Evolutionary conservation across 2,329 filamentous ascomycete species (phyloP), one percentile per base, ranked within the genome.

Genomic region (Teratosphaeria viscida): DNA sequence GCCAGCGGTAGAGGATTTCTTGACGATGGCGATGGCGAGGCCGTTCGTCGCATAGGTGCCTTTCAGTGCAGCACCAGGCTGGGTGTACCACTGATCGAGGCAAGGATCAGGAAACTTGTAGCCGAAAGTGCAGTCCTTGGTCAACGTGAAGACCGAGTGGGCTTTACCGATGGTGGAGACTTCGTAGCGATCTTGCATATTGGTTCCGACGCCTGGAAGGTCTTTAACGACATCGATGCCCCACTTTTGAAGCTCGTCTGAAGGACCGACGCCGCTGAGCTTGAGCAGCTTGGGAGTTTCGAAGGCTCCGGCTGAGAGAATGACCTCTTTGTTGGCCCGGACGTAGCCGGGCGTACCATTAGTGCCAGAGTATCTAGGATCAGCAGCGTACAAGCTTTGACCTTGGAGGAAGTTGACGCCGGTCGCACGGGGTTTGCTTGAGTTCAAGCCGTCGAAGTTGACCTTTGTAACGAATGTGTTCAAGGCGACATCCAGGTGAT

Each of bases 391-490:
- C 10, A 77, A 65, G 32, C 68, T 67, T 52, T 65, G 63, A n/a
- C 75, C 75, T 19, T 73, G 70, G 57, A 75, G 71, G 64, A 75
- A 78, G 60, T 77, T 72, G 11, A 78, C 75, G 60, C 75, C 76
- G 27, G 70, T 73, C 1, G 76, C 76, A 34, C 67, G 85, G 2
- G 83, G 77, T 62, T 78, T 76, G 2, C 76, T 71, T 56, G 81
- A 80, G n/a, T 75, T 69, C 4, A 14, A 39, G 19, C 80, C 84
- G 43, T 87, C 85, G 64, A 86, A 87, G 43, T 77, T 76, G 70
- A 90, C 73, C 70, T 85, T 86, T 57, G 86, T 85, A 62, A 83
- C 88, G 55, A 88, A 74, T 39, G 80, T 83, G 73, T 87, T 87
- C 2, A 80, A 76, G 54, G 77, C 75, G 57, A 86, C 75, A 60